Percentiles rank a stretch among this genome's conserved stretches.
phyloP scores from a whole-genome alignment of 1,139 yeast genomes.

The Debaryomyces subglobosus region DNA sequence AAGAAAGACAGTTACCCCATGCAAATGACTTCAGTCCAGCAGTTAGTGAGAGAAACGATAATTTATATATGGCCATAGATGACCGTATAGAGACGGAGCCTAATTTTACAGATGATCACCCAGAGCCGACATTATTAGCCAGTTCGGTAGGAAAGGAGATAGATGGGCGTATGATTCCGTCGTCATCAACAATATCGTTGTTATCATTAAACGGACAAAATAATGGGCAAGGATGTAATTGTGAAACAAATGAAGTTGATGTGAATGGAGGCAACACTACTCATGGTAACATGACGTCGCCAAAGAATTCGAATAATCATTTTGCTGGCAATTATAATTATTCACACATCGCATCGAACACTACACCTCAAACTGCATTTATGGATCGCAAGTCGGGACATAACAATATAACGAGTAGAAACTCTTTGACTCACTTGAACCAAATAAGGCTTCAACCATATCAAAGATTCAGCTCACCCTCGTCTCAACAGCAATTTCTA shows the following conservation, averaged over 20 bases:
- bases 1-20: conserved; percentile 14
- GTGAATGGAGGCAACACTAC: background rate
- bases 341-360: conserved; percentile 9
- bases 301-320: conserved; percentile 10
- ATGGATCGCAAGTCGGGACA: conserved; percentile 27
- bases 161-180: conserved; percentile 54
- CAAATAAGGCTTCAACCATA: conserved; percentile 43
- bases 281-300: conserved; percentile 3
- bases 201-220: conserved; percentile 43
- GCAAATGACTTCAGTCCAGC: background rate
- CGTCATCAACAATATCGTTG: conserved; percentile 57
- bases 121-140: conserved; percentile 58
- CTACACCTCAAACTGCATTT: conserved; percentile 14
- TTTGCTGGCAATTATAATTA: conserved; percentile 7
- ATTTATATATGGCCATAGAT: conserved; percentile 7
- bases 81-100: conserved; percentile 7
- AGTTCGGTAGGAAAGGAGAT: conserved; percentile 56
- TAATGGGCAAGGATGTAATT: background rate
- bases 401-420: conserved; percentile 30
- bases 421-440: conserved; percentile 35
- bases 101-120: conserved; percentile 39
- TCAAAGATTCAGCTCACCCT: conserved; percentile 35
- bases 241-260: background rate
- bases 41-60: background rate
- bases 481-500: conserved; percentile 20